These are phyloP conservation scores for Trametes sanguinea DNA, from an alignment of 768 basidiomycete genomes.

Conservation along the genomic window DNA sequence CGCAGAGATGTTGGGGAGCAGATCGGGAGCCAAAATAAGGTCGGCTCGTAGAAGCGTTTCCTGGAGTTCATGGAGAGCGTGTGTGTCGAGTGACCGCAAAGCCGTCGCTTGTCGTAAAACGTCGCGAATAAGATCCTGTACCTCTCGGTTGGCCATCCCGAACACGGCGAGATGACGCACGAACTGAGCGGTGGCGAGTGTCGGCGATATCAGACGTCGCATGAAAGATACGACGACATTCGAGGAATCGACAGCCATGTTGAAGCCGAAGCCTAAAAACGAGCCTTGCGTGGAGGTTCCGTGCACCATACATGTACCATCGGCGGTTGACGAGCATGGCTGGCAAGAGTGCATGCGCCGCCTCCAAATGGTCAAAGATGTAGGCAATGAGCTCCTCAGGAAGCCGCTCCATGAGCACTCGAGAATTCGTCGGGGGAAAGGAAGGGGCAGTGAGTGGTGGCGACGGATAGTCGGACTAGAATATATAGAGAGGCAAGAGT, in stretches of 20 bases:
- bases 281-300: slow-evolving; percentile 20
- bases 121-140: slow-evolving; percentile 10
- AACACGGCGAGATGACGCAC: slow-evolving; percentile 21
- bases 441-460: not conserved
- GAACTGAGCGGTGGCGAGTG: slow-evolving; percentile 18
- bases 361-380: slow-evolving; percentile 11
- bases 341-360: slow-evolving; percentile 3
- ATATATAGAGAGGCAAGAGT: slow-evolving; percentile 11
- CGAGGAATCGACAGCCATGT: slow-evolving; percentile 4
- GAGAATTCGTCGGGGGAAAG: not conserved
- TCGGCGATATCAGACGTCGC: slow-evolving; percentile 16
- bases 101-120: slow-evolving; percentile 16
- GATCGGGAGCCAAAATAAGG: slow-evolving; percentile 6
- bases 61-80: not conserved
- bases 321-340: slow-evolving; percentile 20
- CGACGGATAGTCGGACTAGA: not conserved
- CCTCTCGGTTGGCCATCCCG: slow-evolving; percentile 11
- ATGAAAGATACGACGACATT: slow-evolving; percentile 11
- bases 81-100: slow-evolving; percentile 21
- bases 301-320: slow-evolving; percentile 24
- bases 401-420: slow-evolving; percentile 9
- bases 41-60: slow-evolving; percentile 7
- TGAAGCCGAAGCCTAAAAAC: slow-evolving; percentile 11
- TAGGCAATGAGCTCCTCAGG: slow-evolving; percentile 19
- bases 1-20: slow-evolving; percentile 27